phyloP scores from a whole-genome alignment of 2,329 filamentous ascomycete genomes.

The Aspergillus versicolor region DNA sequence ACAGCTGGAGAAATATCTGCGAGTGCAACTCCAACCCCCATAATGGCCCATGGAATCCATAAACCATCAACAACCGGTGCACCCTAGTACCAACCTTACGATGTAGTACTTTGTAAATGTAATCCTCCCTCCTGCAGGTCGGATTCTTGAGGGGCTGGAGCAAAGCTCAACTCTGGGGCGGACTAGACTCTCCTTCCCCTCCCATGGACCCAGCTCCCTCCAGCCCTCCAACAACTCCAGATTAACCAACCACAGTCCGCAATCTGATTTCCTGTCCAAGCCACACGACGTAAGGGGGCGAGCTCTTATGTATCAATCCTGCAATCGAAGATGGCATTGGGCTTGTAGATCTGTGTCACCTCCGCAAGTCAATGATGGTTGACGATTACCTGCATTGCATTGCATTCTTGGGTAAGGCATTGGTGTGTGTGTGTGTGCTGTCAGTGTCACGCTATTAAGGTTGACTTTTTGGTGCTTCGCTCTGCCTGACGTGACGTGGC shows the following conservation, averaged over 20 bases:
- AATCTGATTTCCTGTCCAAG: not conserved
- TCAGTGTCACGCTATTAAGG: not conserved
- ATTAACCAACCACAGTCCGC: not conserved
- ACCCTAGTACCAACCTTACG: too few relatives aligned
- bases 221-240: not conserved
- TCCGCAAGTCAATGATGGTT: not conserved
- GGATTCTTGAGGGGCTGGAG: too few relatives aligned
- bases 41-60: too few relatives aligned
- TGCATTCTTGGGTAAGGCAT: not conserved
- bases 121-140: too few relatives aligned
- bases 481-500: not conserved
- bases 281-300: not conserved
- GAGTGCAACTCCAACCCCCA: too few relatives aligned
- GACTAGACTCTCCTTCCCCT: not conserved
- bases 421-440: too few relatives aligned
- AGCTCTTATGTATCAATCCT: not conserved
- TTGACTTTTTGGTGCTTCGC: not conserved
- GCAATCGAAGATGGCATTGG: not conserved
- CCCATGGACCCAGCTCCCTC: not conserved
- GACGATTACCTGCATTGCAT: not conserved
- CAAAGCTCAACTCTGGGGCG: too few relatives aligned
- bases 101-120: too few relatives aligned
- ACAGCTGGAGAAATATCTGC: too few relatives aligned
- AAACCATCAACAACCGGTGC: too few relatives aligned
- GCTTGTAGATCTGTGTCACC: constrained; percentile 1